Base-by-base conservation (phyloP, 1,139 yeast genomes). In the Zygosaccharomyces pseudobailii region DNA sequence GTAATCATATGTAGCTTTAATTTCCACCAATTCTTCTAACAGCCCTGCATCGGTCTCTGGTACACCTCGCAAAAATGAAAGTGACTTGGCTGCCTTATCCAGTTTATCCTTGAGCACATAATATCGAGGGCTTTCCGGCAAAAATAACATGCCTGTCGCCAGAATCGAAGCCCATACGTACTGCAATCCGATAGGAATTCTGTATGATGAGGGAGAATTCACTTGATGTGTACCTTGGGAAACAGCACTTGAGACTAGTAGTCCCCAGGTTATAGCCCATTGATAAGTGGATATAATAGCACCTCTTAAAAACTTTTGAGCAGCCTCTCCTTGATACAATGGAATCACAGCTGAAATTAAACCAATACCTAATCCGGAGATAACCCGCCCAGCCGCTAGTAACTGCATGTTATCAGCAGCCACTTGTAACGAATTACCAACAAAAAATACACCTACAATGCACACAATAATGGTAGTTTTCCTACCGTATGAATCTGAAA, bases 251-350 rank as follows among this genome's bases (percentile, higher is more conserved):
- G 90, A 84, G 5, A 82, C 79, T 36, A 85, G 63, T 36, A 86
- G 69, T 0, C 94, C 94, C 85, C 89, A 82, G 1, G 94, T 86
- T 52, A 86, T 85, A 22, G 92, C 88, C 87, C 89, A 84, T 64
- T 86, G 94, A 67, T 84, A 86, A 2, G 87, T 76, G 50, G 86
- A 84, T 40, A 85, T 87, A 55, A 86, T 78, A 5, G 89, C 82
- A 52, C 94, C 95, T 73, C 94, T 76, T 37, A 84, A 78, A 77
- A 84, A 79, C 62, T 80, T 83, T 2, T 90, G 90, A 0, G 90
- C 81, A 0, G 88, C 84, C 62, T 86, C 95, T 5, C 94, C 87
- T 66, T 85, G 94, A 60, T 84, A 86, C 42, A 86, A 67, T 1
- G 95, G 95, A 3, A 85, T 75, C 1, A 71, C 74, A 3, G 74